Percentiles rank a stretch among this genome's conserved stretches.
These are phyloP conservation scores for Cinnamomum chago DNA, from an alignment of 164 flowering plant species.

Conservation along the genomic window DNA sequence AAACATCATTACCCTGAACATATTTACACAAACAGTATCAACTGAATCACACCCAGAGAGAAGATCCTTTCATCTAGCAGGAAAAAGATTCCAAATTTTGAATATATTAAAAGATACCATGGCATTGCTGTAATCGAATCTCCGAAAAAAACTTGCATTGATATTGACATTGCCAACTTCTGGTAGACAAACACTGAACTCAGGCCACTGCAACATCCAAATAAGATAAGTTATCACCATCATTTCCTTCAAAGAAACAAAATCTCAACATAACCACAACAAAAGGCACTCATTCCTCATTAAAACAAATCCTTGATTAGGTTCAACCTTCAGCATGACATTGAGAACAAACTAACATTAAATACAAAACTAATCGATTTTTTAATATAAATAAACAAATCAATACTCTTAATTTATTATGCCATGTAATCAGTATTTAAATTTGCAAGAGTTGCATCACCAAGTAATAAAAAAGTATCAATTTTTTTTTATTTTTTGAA, in stretches of 20 bases:
- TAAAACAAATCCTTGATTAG: not conserved
- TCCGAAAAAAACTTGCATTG: constrained; percentile 73
- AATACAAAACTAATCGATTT: not conserved
- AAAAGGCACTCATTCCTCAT: not conserved
- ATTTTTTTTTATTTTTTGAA: too few relatives aligned
- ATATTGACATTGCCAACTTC: constrained; percentile 51
- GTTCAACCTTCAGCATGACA: not conserved
- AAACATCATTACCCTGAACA: too few relatives aligned
- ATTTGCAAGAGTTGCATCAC: too few relatives aligned
- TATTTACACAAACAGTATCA: too few relatives aligned
- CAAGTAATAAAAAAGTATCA: too few relatives aligned
- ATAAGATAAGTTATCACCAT: constrained; percentile 1
- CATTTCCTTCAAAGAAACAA: not conserved
- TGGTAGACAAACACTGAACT: constrained; percentile 55
- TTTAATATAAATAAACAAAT: too few relatives aligned
- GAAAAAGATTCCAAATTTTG: not conserved
- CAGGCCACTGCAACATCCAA: constrained; percentile 73
- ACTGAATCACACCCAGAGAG: not conserved
- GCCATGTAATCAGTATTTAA: too few relatives aligned
- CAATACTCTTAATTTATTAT: too few relatives aligned
- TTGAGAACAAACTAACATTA: not conserved
- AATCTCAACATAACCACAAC: not conserved
- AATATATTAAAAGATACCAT: constrained; percentile 38
- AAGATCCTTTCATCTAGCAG: not conserved
- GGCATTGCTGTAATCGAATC: constrained; percentile 78